These are phyloP conservation scores for Tolypocladium sp. DNA, from an alignment of 2,329 filamentous ascomycete genomes.

Conservation along the genomic window DNA sequence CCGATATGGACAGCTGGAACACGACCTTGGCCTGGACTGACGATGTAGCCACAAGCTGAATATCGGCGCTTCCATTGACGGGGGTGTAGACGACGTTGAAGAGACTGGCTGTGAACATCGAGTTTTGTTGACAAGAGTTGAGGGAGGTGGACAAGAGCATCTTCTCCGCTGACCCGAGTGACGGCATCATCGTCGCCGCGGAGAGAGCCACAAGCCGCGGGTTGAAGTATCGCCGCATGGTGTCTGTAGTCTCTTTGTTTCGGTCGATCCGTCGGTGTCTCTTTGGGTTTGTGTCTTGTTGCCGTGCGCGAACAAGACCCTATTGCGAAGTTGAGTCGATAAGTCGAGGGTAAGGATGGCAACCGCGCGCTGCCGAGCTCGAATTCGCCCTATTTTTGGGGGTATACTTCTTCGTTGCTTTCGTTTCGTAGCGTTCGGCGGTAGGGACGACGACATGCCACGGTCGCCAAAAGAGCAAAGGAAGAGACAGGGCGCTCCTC, in stretches of 20 bases:
- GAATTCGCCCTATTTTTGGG: neutral
- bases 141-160: constrained; percentile 76
- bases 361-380: neutral
- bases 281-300: neutral
- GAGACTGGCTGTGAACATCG: constrained; percentile 75
- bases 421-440: no score
- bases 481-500: no score
- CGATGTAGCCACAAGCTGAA: constrained; percentile 74
- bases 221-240: constrained; percentile 37
- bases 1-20: constrained; percentile 66
- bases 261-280: neutral
- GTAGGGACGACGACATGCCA: no score
- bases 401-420: no score
- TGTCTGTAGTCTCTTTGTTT: neutral
- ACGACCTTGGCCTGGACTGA: constrained; percentile 73
- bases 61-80: constrained; percentile 59
- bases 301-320: neutral
- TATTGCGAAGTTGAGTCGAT: no score
- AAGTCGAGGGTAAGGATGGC: neutral
- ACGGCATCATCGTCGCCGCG: constrained; percentile 30
- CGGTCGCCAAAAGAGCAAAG: no score
- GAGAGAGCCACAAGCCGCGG: constrained; percentile 36
- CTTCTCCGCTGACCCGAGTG: constrained; percentile 48
- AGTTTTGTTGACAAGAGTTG: constrained; percentile 75
- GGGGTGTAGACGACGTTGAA: constrained; percentile 81